These are phyloP conservation scores for Aspergillus latus DNA, from an alignment of 2,329 filamentous ascomycete genomes.

Conservation along the genomic window DNA sequence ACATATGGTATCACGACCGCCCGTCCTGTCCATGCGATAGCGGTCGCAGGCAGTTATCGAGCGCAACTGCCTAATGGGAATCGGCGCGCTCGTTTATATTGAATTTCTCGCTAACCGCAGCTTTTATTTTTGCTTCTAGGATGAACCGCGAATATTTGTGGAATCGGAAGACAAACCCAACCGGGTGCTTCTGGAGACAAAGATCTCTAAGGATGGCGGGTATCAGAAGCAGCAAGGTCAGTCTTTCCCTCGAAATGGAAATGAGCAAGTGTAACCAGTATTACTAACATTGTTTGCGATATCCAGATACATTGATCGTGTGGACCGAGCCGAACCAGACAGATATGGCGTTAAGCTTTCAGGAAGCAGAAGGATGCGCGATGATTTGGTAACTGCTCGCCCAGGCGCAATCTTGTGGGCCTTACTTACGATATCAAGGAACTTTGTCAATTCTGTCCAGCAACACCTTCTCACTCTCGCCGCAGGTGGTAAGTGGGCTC, in stretches of 20 bases:
- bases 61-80: constrained; percentile 21
- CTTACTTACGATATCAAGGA: constrained; percentile 57
- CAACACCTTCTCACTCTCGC: constrained; percentile 65
- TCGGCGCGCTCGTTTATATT: constrained; percentile 18
- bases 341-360: constrained; percentile 98
- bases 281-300: constrained; percentile 28
- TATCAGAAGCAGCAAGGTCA: constrained; percentile 97
- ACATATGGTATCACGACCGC: constrained; percentile 15
- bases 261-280: constrained; percentile 2
- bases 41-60: constrained; percentile 17
- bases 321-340: constrained; percentile 91
- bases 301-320: constrained; percentile 87
- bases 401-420: constrained; percentile 9
- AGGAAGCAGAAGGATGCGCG: constrained; percentile 91
- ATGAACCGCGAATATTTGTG: constrained; percentile 85
- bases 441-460: constrained; percentile 86
- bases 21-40: constrained; percentile 15
- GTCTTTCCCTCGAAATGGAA: constrained; percentile 6
- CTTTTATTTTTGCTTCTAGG: constrained; percentile 44
- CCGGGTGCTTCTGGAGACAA: constrained; percentile 80
- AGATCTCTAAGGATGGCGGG: constrained; percentile 87
- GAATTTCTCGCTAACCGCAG: constrained; percentile 16
- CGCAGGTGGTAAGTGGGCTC: constrained; percentile 55
- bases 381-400: constrained; percentile 70
- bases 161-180: constrained; percentile 90